phyloP scores from a whole-genome alignment of 805 yeast species.

The Saccharomyces jurei region DNA sequence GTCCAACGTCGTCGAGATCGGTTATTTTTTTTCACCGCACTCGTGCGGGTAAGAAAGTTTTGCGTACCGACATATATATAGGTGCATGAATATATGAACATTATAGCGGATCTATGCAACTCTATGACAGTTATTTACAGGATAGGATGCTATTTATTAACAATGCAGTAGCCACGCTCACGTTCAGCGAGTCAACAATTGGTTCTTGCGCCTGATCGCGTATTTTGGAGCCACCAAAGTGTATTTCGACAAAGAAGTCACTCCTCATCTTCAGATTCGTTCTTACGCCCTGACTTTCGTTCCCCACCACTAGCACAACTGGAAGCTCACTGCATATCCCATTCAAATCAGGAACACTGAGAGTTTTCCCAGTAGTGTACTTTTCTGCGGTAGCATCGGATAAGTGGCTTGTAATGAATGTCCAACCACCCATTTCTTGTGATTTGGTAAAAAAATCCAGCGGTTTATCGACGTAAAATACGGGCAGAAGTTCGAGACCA shows the following conservation, averaged over 20 bases:
- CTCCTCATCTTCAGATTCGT: slow-evolving; percentile 53
- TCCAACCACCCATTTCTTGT: slow-evolving; percentile 55
- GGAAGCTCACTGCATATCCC: slow-evolving; percentile 45
- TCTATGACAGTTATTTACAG: slow-evolving; percentile 1
- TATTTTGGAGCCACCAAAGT: slow-evolving; percentile 11
- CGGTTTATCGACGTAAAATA: slow-evolving; percentile 53
- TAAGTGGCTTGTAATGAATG: slow-evolving; percentile 53
- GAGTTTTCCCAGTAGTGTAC: slow-evolving; percentile 28
- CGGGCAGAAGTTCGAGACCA: slow-evolving; percentile 64
- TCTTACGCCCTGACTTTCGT: slow-evolving; percentile 79
- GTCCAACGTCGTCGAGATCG: background rate
- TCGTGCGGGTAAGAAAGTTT: background rate
- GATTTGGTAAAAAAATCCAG: slow-evolving; percentile 52
- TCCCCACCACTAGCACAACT: slow-evolving; percentile 66
- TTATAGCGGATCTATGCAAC: background rate
- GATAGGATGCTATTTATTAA: slow-evolving; percentile 35
- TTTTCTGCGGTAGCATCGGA: slow-evolving; percentile 30
- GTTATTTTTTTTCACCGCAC: background rate
- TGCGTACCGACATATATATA: background rate
- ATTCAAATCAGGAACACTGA: slow-evolving; percentile 38
- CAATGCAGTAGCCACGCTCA: slow-evolving; percentile 80
- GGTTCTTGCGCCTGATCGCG: background rate
- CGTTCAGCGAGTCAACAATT: slow-evolving; percentile 71
- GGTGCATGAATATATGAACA: background rate
- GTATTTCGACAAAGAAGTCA: slow-evolving; percentile 37